Conservation (phyloP, 129 eudicot genomes). For the Sambucus nigra region DNA sequence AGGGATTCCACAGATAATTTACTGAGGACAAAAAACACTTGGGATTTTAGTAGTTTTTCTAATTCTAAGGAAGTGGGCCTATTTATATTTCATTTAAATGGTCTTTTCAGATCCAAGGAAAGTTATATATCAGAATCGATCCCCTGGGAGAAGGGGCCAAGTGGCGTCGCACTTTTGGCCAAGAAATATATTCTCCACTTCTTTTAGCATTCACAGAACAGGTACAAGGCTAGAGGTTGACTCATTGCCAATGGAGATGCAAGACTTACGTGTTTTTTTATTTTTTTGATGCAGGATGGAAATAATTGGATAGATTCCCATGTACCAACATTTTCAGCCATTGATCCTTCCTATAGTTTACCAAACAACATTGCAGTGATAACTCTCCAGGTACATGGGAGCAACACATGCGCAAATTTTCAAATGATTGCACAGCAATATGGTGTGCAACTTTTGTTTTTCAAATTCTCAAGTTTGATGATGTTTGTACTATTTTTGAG, state of each 20-base stretch:
- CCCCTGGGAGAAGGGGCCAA: slow-evolving; percentile 88
- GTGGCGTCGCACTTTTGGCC: slow-evolving; percentile 98
- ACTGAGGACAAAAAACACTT: no score
- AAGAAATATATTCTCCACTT: slow-evolving; percentile 88
- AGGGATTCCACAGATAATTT: no score
- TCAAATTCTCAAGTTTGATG: no score
- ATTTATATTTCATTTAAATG: no score
- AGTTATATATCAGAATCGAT: slow-evolving; percentile 72
- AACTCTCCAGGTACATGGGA: slow-evolving; percentile 67
- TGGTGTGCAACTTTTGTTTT: not conserved
- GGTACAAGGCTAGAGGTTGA: slow-evolving; percentile 26
- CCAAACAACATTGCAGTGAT: slow-evolving; percentile 72
- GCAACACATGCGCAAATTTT: not conserved
- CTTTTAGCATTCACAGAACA: slow-evolving; percentile 87
- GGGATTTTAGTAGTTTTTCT: no score
- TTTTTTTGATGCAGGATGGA: slow-evolving; percentile 48
- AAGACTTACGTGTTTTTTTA: not conserved
- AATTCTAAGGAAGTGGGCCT: no score
- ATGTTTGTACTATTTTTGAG: no score
- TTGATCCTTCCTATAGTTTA: slow-evolving; percentile 72
- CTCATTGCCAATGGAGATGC: slow-evolving; percentile 10
- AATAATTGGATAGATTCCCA: slow-evolving; percentile 59
- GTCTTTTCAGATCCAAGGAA: slow-evolving; percentile 63
- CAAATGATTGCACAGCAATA: not conserved
- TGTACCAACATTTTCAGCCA: slow-evolving; percentile 63